Percentiles rank a stretch among this genome's conserved stretches.
Evolutionary conservation across 495 filamentous ascomycete genomes (phyloP).

Genomic region (Daldinia decipiens): DNA sequence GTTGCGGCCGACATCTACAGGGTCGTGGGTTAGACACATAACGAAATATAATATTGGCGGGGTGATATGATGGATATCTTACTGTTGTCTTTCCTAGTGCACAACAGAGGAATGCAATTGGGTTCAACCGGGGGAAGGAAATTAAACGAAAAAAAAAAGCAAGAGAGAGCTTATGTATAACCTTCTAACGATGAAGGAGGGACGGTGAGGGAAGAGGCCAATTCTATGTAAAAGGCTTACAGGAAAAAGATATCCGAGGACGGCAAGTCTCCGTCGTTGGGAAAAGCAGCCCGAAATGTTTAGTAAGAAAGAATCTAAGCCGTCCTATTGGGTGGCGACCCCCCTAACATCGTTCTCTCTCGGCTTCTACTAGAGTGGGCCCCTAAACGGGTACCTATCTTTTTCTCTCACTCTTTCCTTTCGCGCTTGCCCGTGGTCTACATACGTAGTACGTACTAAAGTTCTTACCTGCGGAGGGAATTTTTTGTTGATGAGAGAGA

Average conservation of each 20-base stretch:
- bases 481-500: background rate
- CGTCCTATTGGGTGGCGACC: constrained; percentile 29
- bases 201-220: constrained; percentile 37
- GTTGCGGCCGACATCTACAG: constrained; percentile 59
- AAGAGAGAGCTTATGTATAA: constrained; percentile 27
- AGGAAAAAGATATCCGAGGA: constrained; percentile 40
- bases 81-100: constrained; percentile 40
- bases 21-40: constrained; percentile 34
- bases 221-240: constrained; percentile 16
- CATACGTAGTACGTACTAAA: background rate
- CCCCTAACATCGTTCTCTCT: constrained; percentile 29
- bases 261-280: constrained; percentile 19
- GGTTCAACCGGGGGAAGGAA: constrained; percentile 23
- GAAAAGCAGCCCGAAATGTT: constrained; percentile 17
- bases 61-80: constrained; percentile 25
- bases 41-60: constrained; percentile 34
- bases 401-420: background rate
- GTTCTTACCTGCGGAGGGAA: background rate
- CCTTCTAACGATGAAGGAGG: constrained; percentile 17
- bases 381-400: constrained; percentile 17
- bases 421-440: background rate
- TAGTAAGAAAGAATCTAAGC: constrained; percentile 37
- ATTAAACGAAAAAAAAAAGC: constrained; percentile 21
- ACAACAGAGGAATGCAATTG: constrained; percentile 37
- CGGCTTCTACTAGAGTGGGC: constrained; percentile 35